These are phyloP conservation scores for Thyridium curvatum DNA, from an alignment of 2,329 filamentous ascomycete species.

Conservation along the genomic window DNA sequence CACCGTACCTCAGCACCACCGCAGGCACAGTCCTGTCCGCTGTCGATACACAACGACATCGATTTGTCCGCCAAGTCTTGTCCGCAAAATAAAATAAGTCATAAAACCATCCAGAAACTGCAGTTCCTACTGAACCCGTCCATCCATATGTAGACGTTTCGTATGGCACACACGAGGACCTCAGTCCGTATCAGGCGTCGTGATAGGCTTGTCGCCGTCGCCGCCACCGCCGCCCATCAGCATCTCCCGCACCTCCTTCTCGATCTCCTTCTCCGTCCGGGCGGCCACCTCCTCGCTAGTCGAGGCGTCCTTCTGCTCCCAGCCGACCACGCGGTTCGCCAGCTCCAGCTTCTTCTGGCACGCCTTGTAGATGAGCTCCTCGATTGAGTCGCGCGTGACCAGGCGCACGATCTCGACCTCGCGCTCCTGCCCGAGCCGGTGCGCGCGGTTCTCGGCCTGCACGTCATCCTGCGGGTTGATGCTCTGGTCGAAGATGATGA, in stretches of 20 bases:
- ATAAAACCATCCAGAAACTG: too few relatives aligned
- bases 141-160: too few relatives aligned
- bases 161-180: too few relatives aligned
- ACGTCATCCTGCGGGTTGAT: slow-evolving; percentile 98
- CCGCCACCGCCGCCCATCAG: slow-evolving; percentile 15
- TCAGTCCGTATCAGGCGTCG: too few relatives aligned
- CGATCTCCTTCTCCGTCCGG: slow-evolving; percentile 24
- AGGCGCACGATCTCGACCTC: slow-evolving; percentile 88
- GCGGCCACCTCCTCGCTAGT: slow-evolving; percentile 16
- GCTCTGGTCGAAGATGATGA: slow-evolving; percentile 94
- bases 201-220: not conserved
- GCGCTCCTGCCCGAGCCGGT: slow-evolving; percentile 85
- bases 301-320: slow-evolving; percentile 10
- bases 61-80: too few relatives aligned
- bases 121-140: too few relatives aligned
- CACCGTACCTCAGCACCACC: too few relatives aligned
- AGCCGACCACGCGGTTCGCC: slow-evolving; percentile 54
- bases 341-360: slow-evolving; percentile 91
- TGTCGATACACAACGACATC: too few relatives aligned
- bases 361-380: slow-evolving; percentile 87
- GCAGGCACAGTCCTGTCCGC: too few relatives aligned
- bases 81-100: too few relatives aligned
- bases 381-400: slow-evolving; percentile 75
- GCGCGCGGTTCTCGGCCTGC: slow-evolving; percentile 95
- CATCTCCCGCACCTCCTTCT: slow-evolving; percentile 38